These are phyloP conservation scores for Dicorynia guianensis DNA, from an alignment of 306 rosid genomes.

Conservation along the genomic window DNA sequence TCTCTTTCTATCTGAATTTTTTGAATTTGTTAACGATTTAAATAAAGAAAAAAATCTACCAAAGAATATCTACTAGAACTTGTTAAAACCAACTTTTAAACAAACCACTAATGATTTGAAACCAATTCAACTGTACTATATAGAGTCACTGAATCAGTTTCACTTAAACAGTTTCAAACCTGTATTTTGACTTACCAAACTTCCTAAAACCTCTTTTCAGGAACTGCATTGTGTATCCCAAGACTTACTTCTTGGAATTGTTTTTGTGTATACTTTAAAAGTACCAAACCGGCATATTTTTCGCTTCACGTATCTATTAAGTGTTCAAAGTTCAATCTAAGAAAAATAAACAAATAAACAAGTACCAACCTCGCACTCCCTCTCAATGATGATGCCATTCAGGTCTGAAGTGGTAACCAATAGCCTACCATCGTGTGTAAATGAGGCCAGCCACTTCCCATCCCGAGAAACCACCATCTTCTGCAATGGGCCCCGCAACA, in stretches of 20 bases:
- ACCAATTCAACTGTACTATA: no score
- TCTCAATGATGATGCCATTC: conserved; percentile 74
- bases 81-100: no score
- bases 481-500: conserved; percentile 83
- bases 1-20: no score
- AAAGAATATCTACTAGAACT: no score
- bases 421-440: conserved; percentile 87
- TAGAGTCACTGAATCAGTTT: no score
- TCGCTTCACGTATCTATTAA: background rate
- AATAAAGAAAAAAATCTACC: no score
- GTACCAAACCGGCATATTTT: background rate
- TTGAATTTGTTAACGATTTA: no score
- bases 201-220: no score
- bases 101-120: no score
- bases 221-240: no score
- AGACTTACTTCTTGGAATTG: background rate
- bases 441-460: conserved; percentile 94
- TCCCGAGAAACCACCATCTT: conserved; percentile 90
- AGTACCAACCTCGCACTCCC: conserved; percentile 84
- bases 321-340: background rate
- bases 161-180: no score
- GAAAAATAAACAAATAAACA: conserved; percentile 6
- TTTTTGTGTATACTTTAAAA: background rate
- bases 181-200: no score
- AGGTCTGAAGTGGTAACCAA: conserved; percentile 81